These are phyloP conservation scores for Neurospora tetrasperma DNA, from an alignment of 495 filamentous ascomycete species.

Conservation along the genomic window DNA sequence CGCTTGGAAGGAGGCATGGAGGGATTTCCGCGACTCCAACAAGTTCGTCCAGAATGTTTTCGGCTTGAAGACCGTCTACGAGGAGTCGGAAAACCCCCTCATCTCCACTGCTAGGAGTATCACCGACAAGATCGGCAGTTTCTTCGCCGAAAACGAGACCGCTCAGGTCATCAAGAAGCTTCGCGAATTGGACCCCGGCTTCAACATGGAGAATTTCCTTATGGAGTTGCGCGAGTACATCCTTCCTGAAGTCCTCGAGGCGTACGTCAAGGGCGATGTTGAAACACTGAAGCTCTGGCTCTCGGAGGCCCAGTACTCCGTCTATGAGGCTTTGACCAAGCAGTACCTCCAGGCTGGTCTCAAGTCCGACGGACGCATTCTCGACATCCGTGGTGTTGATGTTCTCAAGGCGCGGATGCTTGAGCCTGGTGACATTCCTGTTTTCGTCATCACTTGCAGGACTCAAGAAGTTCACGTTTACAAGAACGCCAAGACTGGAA, in stretches of 20 bases:
- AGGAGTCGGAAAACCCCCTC: conserved; percentile 93
- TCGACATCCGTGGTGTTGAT: conserved; percentile 91
- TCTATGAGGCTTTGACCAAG: conserved; percentile 87
- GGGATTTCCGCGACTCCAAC: conserved; percentile 78
- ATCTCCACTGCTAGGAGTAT: conserved; percentile 89
- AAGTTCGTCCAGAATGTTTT: conserved; percentile 85
- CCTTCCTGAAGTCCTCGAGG: conserved; percentile 91
- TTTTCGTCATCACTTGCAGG: conserved; percentile 91
- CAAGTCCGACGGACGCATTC: conserved; percentile 84
- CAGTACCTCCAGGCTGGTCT: conserved; percentile 90
- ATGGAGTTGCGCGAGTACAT: conserved; percentile 96
- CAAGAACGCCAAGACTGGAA: conserved; percentile 73
- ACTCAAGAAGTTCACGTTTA: conserved; percentile 99
- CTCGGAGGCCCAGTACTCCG: conserved; percentile 84
- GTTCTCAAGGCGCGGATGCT: conserved; percentile 80
- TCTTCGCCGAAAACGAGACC: conserved; percentile 97
- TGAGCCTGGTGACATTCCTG: conserved; percentile 93
- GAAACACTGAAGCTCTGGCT: conserved; percentile 91
- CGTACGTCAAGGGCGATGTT: conserved; percentile 91
- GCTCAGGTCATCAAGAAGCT: conserved; percentile 96
- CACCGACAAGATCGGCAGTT: conserved; percentile 82
- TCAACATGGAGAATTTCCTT: conserved; percentile 89
- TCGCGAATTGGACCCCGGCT: conserved; percentile 89
- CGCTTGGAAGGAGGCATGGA: conserved; percentile 92
- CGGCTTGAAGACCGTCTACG: conserved; percentile 69